A percentile compares a stretch with the other conserved stretches of the same genome.
Conservation (phyloP, 139 green algal species). For the Penium margaritaceum region DNA sequence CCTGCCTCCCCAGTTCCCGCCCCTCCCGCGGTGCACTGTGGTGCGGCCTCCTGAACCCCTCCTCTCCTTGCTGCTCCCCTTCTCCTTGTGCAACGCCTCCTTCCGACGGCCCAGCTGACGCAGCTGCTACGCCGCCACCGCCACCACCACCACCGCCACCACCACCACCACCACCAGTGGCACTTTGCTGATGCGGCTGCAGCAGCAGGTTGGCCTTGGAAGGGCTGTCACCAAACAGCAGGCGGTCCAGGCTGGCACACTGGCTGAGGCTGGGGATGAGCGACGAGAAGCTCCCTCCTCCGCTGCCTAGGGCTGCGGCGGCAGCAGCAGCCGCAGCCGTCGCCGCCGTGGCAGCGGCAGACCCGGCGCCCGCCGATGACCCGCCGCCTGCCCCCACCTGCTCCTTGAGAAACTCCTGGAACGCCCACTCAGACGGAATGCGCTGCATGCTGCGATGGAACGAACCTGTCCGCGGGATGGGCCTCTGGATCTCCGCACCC, state of each 20-base stretch:
- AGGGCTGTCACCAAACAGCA: background rate
- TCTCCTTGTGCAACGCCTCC: too few relatives aligned
- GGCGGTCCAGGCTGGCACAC: background rate
- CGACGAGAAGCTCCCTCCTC: background rate
- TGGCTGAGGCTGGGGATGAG: conserved; percentile 1
- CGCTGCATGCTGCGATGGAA: conserved; percentile 29
- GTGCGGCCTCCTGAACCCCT: too few relatives aligned
- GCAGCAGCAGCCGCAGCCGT: background rate
- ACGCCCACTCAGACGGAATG: conserved; percentile 31
- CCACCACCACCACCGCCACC: too few relatives aligned
- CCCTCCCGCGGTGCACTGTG: too few relatives aligned
- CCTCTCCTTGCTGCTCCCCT: too few relatives aligned
- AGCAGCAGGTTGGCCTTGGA: conserved; percentile 1
- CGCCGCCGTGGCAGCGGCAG: too few relatives aligned
- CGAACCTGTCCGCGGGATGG: background rate
- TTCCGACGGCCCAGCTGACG: too few relatives aligned
- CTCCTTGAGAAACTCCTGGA: conserved; percentile 36
- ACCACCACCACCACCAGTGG: too few relatives aligned
- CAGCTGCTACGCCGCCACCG: too few relatives aligned
- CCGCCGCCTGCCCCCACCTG: background rate
- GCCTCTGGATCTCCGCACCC: background rate
- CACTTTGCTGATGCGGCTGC: too few relatives aligned
- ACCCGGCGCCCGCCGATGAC: too few relatives aligned
- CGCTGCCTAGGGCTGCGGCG: background rate
- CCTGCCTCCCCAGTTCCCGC: too few relatives aligned